Evolutionary conservation across 352 stramenopile species (phyloP).

Genomic region (Pythium folliculosum): DNA sequence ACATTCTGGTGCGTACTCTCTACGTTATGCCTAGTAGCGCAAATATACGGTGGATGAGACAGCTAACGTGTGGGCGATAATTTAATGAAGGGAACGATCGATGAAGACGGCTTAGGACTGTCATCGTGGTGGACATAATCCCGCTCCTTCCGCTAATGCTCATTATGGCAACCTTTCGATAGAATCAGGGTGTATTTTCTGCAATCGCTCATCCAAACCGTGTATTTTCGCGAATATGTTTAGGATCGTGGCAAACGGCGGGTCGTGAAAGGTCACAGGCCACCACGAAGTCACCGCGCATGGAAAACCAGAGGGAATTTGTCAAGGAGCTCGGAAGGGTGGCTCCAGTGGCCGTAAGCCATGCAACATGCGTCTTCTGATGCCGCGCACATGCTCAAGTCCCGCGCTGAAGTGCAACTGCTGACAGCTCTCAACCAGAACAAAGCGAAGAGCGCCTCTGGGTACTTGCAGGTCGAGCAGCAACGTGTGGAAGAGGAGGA

Average conservation of each 20-base stretch:
- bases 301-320: not conserved
- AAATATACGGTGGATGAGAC: not conserved
- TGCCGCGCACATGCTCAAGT: constrained; percentile 32
- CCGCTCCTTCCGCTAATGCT: not conserved
- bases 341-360: not conserved
- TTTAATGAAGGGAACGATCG: constrained; percentile 71
- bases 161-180: constrained; percentile 5
- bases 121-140: constrained; percentile 77
- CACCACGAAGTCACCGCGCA: too few relatives aligned
- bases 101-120: constrained; percentile 81
- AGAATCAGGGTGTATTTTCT: constrained; percentile 9
- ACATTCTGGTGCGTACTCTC: constrained; percentile 52
- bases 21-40: constrained; percentile 23
- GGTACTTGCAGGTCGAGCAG: constrained; percentile 50
- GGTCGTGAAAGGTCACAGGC: constrained; percentile 15
- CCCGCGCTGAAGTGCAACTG: constrained; percentile 54
- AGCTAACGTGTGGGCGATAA: not conserved
- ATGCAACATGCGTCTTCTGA: constrained; percentile 17
- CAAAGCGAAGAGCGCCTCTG: constrained; percentile 43
- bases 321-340: too few relatives aligned
- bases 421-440: constrained; percentile 51
- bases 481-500: constrained; percentile 32
- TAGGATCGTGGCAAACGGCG: not conserved
- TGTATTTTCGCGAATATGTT: constrained; percentile 5
- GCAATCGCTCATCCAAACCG: not conserved